phyloP scores from a whole-genome alignment of 2,329 filamentous ascomycete species.

The Fusarium irregulare region DNA sequence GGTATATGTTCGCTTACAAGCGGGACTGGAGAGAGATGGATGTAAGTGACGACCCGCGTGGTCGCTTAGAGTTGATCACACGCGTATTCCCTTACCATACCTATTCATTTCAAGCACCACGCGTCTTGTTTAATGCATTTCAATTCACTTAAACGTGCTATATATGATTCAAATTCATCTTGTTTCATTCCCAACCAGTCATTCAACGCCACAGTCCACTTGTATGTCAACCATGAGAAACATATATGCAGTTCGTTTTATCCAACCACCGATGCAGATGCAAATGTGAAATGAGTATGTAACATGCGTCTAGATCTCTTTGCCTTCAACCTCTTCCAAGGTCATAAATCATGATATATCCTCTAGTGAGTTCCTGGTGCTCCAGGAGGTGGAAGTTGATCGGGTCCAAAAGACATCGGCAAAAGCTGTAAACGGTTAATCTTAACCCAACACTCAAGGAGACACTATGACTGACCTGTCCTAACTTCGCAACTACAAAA shows the following conservation, averaged over 20 bases:
- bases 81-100: not conserved
- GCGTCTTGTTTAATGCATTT: not conserved
- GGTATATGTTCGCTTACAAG: not conserved
- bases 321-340: not conserved
- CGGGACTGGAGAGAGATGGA: not conserved
- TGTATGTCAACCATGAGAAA: not conserved
- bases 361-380: constrained; percentile 2
- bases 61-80: constrained; percentile 12
- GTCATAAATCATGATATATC: not conserved
- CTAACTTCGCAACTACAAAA: constrained; percentile 75
- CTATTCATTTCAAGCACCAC: not conserved
- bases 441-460: not conserved
- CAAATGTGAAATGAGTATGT: not conserved
- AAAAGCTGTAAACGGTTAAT: constrained; percentile 63
- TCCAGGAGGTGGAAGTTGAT: constrained; percentile 61
- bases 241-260: constrained; percentile 4
- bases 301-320: not conserved
- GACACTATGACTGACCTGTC: constrained; percentile 62
- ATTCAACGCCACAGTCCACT: not conserved
- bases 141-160: not conserved
- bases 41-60: constrained; percentile 2
- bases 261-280: constrained; percentile 4
- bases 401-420: constrained; percentile 75
- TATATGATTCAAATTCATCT: not conserved
- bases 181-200: not conserved